These are phyloP conservation scores for Sphaerulina musiva DNA, from an alignment of 2,329 filamentous ascomycete genomes.

Conservation along the genomic window DNA sequence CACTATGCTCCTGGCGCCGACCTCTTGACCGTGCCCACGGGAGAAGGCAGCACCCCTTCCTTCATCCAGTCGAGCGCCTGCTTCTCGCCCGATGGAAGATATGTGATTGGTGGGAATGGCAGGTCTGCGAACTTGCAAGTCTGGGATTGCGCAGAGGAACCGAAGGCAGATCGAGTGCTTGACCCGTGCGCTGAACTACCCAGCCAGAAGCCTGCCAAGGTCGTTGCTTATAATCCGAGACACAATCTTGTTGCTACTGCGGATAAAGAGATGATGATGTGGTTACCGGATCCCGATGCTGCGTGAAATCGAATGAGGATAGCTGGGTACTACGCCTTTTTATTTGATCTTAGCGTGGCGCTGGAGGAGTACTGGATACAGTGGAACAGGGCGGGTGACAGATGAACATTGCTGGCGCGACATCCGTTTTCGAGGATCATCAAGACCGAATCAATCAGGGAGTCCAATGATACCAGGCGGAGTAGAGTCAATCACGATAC, in stretches of 20 bases:
- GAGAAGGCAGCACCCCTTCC: constrained; percentile 48
- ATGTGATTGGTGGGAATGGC: constrained; percentile 71
- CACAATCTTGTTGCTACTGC: constrained; percentile 89
- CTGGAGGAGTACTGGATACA: neutral
- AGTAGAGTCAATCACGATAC: too few species aligned
- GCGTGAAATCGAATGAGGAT: neutral
- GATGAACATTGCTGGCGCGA: too few species aligned
- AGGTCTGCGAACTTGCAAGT: constrained; percentile 63
- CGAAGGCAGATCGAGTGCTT: constrained; percentile 53
- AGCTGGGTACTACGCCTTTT: neutral
- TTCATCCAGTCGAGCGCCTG: constrained; percentile 66
- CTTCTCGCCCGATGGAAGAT: constrained; percentile 84
- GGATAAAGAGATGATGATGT: constrained; percentile 63
- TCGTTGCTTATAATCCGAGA: constrained; percentile 82
- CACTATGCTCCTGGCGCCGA: constrained; percentile 37
- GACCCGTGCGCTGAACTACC: constrained; percentile 59
- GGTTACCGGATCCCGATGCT: constrained; percentile 27
- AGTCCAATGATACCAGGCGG: too few species aligned
- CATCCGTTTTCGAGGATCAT: too few species aligned
- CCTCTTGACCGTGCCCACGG: constrained; percentile 17
- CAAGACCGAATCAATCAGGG: too few species aligned
- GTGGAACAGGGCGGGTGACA: neutral
- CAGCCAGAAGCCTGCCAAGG: constrained; percentile 58
- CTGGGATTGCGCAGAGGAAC: constrained; percentile 65
- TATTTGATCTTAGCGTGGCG: neutral